phyloP scores from a whole-genome alignment of 129 eudicot species.

The Centaurea solstitialis region DNA sequence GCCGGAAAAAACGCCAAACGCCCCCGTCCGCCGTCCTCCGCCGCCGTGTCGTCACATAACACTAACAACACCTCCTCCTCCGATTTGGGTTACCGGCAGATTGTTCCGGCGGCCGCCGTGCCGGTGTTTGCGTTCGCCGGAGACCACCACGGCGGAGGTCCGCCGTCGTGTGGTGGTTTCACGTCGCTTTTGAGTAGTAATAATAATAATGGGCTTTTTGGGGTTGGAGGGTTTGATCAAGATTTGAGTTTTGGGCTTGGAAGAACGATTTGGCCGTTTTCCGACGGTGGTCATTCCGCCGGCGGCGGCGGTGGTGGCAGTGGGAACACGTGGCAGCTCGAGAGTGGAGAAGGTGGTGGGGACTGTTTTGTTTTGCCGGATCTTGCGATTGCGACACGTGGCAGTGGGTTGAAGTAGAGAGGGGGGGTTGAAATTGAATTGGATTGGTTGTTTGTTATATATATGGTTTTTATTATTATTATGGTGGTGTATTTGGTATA shows the following conservation, averaged over 20 bases:
- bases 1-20: conserved; percentile 24
- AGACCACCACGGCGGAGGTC: conserved; percentile 6
- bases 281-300: conserved; percentile 18
- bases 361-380: conserved; percentile 44
- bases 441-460: background rate
- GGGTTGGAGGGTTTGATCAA: conserved; percentile 44
- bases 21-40: background rate
- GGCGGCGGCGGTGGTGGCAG: conserved; percentile 11
- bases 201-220: conserved; percentile 28
- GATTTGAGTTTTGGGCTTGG: conserved; percentile 56
- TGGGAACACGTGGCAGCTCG: conserved; percentile 35
- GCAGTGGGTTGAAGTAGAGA: conserved; percentile 22
- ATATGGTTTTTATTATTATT: background rate
- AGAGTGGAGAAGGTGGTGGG: conserved; percentile 32
- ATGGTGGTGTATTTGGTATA: background rate
- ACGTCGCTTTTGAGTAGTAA: conserved; percentile 49
- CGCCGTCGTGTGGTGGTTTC: conserved; percentile 42
- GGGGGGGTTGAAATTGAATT: background rate
- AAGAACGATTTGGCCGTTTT: conserved; percentile 57
- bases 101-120: conserved; percentile 17
- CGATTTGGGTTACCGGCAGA: conserved; percentile 25
- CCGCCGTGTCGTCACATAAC: background rate
- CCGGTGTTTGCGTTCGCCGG: conserved; percentile 28
- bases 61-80: conserved; percentile 1
- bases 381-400: conserved; percentile 44